Percentiles rank a stretch among this genome's conserved stretches.
Conservation (phyloP, 148 eudicot genomes). For the Simmondsia chinensis region DNA sequence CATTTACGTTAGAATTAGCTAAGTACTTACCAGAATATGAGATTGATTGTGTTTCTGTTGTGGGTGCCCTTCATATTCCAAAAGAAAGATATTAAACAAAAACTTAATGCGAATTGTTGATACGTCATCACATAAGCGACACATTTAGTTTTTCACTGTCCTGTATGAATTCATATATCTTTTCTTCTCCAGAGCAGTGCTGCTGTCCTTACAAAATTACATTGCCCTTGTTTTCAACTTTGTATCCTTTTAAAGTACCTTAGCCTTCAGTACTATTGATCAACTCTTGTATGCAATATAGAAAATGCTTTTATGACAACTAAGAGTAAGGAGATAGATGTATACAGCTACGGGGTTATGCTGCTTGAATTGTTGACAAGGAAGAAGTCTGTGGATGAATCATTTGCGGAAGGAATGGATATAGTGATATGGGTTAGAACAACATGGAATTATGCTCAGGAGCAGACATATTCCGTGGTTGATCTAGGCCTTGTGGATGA, state of each 20-base stretch:
- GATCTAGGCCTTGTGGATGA: conserved; percentile 41
- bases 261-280: not conserved
- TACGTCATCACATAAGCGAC: too few relatives aligned
- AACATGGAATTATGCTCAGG: conserved; percentile 22
- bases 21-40: conserved; percentile 43
- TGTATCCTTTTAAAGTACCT: not conserved
- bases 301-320: conserved; percentile 46
- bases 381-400: conserved; percentile 40
- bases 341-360: conserved; percentile 71
- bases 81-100: too few relatives aligned
- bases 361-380: conserved; percentile 53
- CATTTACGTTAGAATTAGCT: conserved; percentile 39
- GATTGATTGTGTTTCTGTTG: too few relatives aligned
- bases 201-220: too few relatives aligned
- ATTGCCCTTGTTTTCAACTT: not conserved
- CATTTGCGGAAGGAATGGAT: conserved; percentile 31
- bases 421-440: conserved; percentile 49
- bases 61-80: too few relatives aligned
- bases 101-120: too few relatives aligned
- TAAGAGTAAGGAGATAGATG: conserved; percentile 53
- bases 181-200: too few relatives aligned
- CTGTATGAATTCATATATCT: too few relatives aligned
- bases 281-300: conserved; percentile 18
- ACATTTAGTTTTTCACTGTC: too few relatives aligned
- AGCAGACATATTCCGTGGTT: conserved; percentile 29